phyloP scores from a whole-genome alignment of 1,139 yeast genomes.

The Pichiaceae sp. region DNA sequence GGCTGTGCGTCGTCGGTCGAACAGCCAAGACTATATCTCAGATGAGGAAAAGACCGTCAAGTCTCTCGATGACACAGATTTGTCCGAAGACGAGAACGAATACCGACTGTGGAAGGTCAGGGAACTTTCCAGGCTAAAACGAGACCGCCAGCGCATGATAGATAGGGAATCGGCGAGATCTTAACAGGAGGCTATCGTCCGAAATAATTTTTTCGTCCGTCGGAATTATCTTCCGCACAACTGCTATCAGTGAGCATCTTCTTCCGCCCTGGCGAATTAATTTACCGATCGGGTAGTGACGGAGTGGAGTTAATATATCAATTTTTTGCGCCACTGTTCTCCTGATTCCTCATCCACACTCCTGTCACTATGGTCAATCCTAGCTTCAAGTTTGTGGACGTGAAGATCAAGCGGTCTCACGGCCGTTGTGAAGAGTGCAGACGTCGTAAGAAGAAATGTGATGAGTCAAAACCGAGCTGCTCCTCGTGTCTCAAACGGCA shows the following conservation, averaged over 20 bases:
- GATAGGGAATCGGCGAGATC: slow-evolving; percentile 10
- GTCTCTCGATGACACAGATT: slow-evolving; percentile 13
- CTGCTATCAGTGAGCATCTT: too few species aligned
- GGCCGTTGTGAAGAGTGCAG: slow-evolving; percentile 19
- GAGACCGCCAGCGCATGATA: slow-evolving; percentile 13
- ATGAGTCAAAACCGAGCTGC: slow-evolving; percentile 58
- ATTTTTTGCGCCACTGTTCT: too few species aligned
- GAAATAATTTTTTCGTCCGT: too few species aligned
- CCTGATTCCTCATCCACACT: too few species aligned
- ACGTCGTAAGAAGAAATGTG: slow-evolving; percentile 54
- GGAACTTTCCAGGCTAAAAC: slow-evolving; percentile 14
- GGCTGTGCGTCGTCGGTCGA: too few species aligned
- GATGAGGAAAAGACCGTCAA: slow-evolving; percentile 5
- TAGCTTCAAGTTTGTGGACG: background rate
- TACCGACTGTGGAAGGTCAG: slow-evolving; percentile 15
- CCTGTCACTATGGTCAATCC: background rate
- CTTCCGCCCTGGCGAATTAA: too few species aligned
- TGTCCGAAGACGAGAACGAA: slow-evolving; percentile 8
- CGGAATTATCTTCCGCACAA: too few species aligned
- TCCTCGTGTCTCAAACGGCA: slow-evolving; percentile 38
- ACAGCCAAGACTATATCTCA: too few species aligned
- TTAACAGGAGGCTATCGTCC: too few species aligned
- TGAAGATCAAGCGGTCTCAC: slow-evolving; percentile 2
- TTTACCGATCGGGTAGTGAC: too few species aligned
- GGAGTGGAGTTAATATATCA: too few species aligned